Base-by-base conservation (phyloP, 495 filamentous ascomycete species). In the Schizothecium vesticola region DNA sequence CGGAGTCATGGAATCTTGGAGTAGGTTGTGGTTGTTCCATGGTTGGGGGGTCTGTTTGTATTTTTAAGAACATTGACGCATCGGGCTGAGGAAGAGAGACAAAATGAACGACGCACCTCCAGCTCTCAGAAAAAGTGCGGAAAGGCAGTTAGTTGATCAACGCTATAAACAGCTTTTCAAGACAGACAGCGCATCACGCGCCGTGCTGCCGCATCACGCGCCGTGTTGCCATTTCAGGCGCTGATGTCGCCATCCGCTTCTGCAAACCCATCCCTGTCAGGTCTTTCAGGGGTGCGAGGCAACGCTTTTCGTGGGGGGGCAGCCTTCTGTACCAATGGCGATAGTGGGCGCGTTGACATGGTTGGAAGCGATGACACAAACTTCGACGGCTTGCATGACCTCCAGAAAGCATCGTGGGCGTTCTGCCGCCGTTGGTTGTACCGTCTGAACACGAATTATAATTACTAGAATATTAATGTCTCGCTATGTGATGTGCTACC, bases 211-310 rank as follows among this genome's bases (percentile, higher is more conserved):
- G 43, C 43, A 51, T 51, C 43, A n/a, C 43, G 8, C 11, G 23
- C 22, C 26, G 24, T 68, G 55, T 59, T 59, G 66, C 56, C 64
- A 70, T 73, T 68, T 62, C 22, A 60, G 67, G 59, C 51, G 16
- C 21, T 26, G 23, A 71, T 74, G 67, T 63, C 74, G 70, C 68
- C 70, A 74, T 72, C 21, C 56, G 57, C 31, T 60, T 57, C 56
- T 60, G 56, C 22, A 26, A n/a, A 2, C 43, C 16, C 13, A 51
- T 51, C 43, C 43, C 43, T 51, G 43, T 51, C 43, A 6, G 43
- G 7, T n/a, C 19, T 51, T 51, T 51, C 43, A 51, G 43, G 43
- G 43, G 16, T 51, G 5, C 16, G 16, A 51, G 16, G 43, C 43
- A 51, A 51, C 43, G 43, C n/a, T 51, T 51, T 51, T n/a, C 43